Evolutionary conservation across 768 basidiomycete genomes (phyloP), one percentile per base, ranked within the genome.

Genomic region (Psilocybe subaeruginosa): DNA sequence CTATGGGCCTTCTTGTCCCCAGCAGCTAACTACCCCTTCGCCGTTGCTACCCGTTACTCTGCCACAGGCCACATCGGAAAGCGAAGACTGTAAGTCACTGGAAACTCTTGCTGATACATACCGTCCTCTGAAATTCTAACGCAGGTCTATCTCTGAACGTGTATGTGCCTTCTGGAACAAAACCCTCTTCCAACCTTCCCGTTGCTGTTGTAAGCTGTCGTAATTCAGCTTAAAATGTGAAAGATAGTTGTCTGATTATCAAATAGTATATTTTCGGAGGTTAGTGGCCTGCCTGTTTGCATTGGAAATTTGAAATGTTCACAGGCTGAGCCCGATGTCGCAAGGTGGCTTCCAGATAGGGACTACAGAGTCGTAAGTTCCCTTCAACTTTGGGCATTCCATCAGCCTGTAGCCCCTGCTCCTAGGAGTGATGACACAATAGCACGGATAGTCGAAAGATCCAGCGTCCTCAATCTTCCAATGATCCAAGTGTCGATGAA

Each of bases 1-100:
- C 0, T 81, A 76, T 65, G 82, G 80, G 0, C 75, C 75, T 12
- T 70, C 80, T 31, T 85, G 82, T 61, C 79, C 79, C 3, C 81
- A 83, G 52, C 80, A 82, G 61, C 66, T 68, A 12, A 59, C 76
- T 4, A n/a, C 52, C 23, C 27, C 63, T 17, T 48, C 35, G 2
- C 50, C 43, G 11, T n/a, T 59, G 9, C 39, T 48, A 14, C 53
- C 46, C 4, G 27, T 48, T 14, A 3, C n/a, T 29, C 16, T 31
- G 43, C 3, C 30, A 19, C 31, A 43, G 11, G 59, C 55, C 3
- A 29, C 45, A 43, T 7, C 12, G 11, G 43, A 54, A 31, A 61
- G 60, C 43, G 64, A 64, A 35, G 64, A 64, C 37, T 64, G 64
- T 64, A 31, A 47, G 63, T 39, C 17, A 11, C 11, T n/a, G 19